Conservation (phyloP, 75 land plant genomes). For the Picea sitchensis region DNA sequence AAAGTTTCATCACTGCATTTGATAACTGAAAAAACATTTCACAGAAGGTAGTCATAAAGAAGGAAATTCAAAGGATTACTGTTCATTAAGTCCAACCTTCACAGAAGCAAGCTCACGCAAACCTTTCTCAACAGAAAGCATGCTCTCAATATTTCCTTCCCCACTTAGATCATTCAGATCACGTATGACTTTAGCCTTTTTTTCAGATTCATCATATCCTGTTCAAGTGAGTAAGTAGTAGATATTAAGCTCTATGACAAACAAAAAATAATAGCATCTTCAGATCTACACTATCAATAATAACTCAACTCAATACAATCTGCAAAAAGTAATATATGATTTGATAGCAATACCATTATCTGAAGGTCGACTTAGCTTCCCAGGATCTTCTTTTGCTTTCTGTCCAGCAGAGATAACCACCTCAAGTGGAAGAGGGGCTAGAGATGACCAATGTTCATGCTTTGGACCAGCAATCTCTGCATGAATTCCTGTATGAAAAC, state of each 20-base stretch:
- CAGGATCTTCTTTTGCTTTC: slow-evolving; percentile 75
- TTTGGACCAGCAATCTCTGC: slow-evolving; percentile 79
- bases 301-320: neutral
- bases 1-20: neutral
- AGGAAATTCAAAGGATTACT: neutral
- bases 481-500: slow-evolving; percentile 59
- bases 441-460: slow-evolving; percentile 91
- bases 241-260: neutral
- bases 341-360: slow-evolving; percentile 4
- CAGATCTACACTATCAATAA: neutral
- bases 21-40: neutral
- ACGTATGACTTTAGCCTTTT: slow-evolving; percentile 34
- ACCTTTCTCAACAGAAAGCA: slow-evolving; percentile 94
- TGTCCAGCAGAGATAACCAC: slow-evolving; percentile 90
- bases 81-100: slow-evolving; percentile 50
- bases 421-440: slow-evolving; percentile 95
- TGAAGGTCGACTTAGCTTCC: slow-evolving; percentile 28
- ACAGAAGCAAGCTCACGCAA: slow-evolving; percentile 84
- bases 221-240: neutral
- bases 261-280: neutral
- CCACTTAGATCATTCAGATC: slow-evolving; percentile 81
- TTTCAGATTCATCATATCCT: slow-evolving; percentile 35
- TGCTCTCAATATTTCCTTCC: slow-evolving; percentile 96
- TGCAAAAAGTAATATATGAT: neutral
- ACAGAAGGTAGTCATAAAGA: neutral